Percentiles rank a stretch among this genome's conserved stretches.
Conservation (phyloP, 495 filamentous ascomycete species). For the Daldinia loculata region DNA sequence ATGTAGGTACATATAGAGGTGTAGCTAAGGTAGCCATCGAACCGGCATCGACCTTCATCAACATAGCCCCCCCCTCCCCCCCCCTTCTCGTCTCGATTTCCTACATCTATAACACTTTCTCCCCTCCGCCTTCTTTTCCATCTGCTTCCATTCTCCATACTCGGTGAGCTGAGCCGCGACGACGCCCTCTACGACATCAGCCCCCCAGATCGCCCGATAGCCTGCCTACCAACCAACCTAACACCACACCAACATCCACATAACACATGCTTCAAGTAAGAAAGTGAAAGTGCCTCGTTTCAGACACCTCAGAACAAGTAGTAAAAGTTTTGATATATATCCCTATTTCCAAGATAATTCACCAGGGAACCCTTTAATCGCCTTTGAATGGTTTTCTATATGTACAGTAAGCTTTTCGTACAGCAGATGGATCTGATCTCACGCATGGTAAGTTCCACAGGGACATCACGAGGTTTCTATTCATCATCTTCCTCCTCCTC, state of each 20-base stretch:
- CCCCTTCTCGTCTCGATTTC: conserved; percentile 4
- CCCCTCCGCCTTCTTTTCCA: not conserved
- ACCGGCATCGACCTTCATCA: conserved; percentile 1
- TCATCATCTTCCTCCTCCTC: conserved; percentile 74
- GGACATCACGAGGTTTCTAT: conserved; percentile 20
- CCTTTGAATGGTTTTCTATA: conserved; percentile 35
- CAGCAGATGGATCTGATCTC: conserved; percentile 27
- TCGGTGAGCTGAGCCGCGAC: not conserved
- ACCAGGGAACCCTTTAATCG: conserved; percentile 21
- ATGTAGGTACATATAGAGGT: too few species aligned
- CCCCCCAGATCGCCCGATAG: conserved; percentile 1
- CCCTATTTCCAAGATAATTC: conserved; percentile 29
- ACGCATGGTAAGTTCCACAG: conserved; percentile 26
- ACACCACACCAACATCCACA: conserved; percentile 5
- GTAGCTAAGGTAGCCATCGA: too few species aligned
- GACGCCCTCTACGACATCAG: conserved; percentile 13
- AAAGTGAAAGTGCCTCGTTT: not conserved
- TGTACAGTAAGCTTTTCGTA: conserved; percentile 48
- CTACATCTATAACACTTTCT: not conserved
- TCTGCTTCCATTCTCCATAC: conserved; percentile 16
- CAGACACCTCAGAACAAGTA: conserved; percentile 5
- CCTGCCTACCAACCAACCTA: not conserved
- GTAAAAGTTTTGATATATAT: conserved; percentile 20
- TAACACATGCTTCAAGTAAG: conserved; percentile 6
- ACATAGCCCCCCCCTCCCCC: conserved; percentile 9